Percentiles rank a stretch among this genome's conserved stretches.
Conservation (phyloP, 169 alveolate species). For the Eimeria falciformis region DNA sequence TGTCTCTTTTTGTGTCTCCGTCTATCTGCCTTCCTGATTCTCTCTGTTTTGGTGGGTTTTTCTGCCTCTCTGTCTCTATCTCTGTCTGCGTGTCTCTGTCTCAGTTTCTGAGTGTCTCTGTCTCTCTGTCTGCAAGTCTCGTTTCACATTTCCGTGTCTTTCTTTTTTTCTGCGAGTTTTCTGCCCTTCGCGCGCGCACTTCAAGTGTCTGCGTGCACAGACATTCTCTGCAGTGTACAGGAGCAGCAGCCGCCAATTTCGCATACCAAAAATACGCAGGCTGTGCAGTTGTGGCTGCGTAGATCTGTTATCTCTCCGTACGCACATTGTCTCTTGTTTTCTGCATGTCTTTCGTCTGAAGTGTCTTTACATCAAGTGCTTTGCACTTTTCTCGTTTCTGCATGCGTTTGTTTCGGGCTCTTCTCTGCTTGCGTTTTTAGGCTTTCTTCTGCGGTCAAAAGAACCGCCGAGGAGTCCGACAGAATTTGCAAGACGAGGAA, state of each 20-base stretch:
- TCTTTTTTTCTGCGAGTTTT: not conserved
- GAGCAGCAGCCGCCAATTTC: too few relatives aligned
- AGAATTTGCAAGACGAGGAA: conserved; percentile 41
- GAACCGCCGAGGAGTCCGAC: conserved; percentile 37
- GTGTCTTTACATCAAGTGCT: too few relatives aligned
- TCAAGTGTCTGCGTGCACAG: not conserved
- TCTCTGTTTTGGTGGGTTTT: not conserved
- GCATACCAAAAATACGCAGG: too few relatives aligned
- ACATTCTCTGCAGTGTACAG: too few relatives aligned
- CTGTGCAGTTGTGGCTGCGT: too few relatives aligned
- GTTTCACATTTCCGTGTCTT: not conserved
- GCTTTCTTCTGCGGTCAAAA: conserved; percentile 22
- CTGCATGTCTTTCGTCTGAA: too few relatives aligned
- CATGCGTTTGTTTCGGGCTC: too few relatives aligned
- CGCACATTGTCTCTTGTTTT: too few relatives aligned
- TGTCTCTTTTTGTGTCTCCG: not conserved
- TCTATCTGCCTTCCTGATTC: too few relatives aligned
- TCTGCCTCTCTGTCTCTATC: not conserved
- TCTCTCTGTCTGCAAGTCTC: not conserved
- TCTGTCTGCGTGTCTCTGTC: not conserved
- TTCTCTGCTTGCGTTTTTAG: not conserved
- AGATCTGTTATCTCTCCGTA: too few relatives aligned
- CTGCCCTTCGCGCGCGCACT: not conserved
- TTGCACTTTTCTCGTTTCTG: too few relatives aligned
- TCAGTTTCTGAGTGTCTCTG: not conserved